Evolutionary conservation across 2,329 filamentous ascomycete genomes (phyloP).

Genomic region (Alternaria sp.): DNA sequence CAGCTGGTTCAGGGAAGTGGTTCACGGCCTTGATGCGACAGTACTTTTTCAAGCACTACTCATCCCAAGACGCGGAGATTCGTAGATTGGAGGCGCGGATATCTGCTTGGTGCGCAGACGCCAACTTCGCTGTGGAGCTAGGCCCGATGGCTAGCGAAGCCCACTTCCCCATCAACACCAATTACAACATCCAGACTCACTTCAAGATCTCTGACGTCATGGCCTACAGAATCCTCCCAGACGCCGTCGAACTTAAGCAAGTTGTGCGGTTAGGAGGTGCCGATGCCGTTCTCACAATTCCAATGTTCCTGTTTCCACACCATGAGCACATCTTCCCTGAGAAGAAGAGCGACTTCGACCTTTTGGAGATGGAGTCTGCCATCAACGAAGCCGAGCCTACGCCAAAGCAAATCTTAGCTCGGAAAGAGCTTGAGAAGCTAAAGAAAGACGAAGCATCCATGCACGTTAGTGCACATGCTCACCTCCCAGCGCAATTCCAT

Average conservation of each 20-base stretch:
- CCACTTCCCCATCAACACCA: slow-evolving; percentile 59
- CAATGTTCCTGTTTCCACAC: slow-evolving; percentile 62
- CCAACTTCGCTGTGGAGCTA: slow-evolving; percentile 62
- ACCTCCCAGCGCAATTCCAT: slow-evolving; percentile 60
- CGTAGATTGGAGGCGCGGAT: slow-evolving; percentile 58
- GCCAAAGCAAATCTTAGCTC: slow-evolving; percentile 54
- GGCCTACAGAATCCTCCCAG: slow-evolving; percentile 59
- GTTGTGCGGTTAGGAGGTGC: slow-evolving; percentile 62
- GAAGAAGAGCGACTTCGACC: slow-evolving; percentile 47
- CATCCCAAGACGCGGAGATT: slow-evolving; percentile 55
- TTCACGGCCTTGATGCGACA: slow-evolving; percentile 58
- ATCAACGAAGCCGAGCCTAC: slow-evolving; percentile 56
- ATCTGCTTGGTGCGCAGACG: slow-evolving; percentile 60
- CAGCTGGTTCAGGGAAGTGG: slow-evolving; percentile 62
- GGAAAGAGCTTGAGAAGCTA: slow-evolving; percentile 52
- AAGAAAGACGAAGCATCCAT: slow-evolving; percentile 61
- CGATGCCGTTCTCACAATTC: slow-evolving; percentile 60
- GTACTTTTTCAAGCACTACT: slow-evolving; percentile 61
- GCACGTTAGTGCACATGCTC: slow-evolving; percentile 58
- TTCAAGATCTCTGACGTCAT: slow-evolving; percentile 60
- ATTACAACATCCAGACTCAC: slow-evolving; percentile 58
- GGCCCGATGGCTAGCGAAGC: slow-evolving; percentile 57
- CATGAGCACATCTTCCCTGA: slow-evolving; percentile 63
- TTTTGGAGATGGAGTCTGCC: slow-evolving; percentile 47
- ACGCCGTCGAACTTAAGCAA: slow-evolving; percentile 56